Conservation (phyloP, 2,329 filamentous ascomycete species). For the Xylariaceae sp. region DNA sequence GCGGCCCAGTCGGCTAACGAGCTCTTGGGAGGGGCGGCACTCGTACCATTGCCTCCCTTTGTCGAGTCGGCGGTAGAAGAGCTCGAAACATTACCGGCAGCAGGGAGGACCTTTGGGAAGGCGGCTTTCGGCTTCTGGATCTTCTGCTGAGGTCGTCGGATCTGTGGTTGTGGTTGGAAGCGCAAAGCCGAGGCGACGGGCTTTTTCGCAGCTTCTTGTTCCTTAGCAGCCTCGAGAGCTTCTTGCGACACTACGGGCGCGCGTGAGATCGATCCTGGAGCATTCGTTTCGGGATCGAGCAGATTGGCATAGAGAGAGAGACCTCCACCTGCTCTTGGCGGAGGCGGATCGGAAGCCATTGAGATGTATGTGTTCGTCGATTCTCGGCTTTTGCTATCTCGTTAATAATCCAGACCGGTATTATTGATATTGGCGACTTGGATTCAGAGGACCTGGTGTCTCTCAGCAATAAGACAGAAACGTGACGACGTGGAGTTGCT, state of each 20-base stretch:
- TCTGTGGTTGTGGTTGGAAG: constrained; percentile 64
- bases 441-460: background rate
- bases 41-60: constrained; percentile 13
- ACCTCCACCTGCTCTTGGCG: constrained; percentile 43
- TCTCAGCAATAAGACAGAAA: background rate
- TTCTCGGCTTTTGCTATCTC: background rate
- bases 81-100: constrained; percentile 29
- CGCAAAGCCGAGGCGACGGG: constrained; percentile 60
- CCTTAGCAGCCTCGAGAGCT: constrained; percentile 40
- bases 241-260: constrained; percentile 68
- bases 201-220: constrained; percentile 56
- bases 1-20: constrained; percentile 77
- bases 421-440: background rate
- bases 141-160: constrained; percentile 69
- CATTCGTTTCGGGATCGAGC: constrained; percentile 53
- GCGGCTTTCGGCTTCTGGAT: constrained; percentile 53
- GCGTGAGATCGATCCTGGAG: constrained; percentile 65
- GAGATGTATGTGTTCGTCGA: background rate
- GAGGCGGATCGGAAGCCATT: constrained; percentile 30
- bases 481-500: too few species aligned
- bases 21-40: constrained; percentile 49
- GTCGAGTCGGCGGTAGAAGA: constrained; percentile 11
- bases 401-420: background rate
- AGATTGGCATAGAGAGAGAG: constrained; percentile 83
- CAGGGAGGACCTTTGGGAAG: constrained; percentile 45